Base-by-base conservation (phyloP, 1,284 basidiomycete genomes). In the Erythrobasidium hasegawianum region DNA sequence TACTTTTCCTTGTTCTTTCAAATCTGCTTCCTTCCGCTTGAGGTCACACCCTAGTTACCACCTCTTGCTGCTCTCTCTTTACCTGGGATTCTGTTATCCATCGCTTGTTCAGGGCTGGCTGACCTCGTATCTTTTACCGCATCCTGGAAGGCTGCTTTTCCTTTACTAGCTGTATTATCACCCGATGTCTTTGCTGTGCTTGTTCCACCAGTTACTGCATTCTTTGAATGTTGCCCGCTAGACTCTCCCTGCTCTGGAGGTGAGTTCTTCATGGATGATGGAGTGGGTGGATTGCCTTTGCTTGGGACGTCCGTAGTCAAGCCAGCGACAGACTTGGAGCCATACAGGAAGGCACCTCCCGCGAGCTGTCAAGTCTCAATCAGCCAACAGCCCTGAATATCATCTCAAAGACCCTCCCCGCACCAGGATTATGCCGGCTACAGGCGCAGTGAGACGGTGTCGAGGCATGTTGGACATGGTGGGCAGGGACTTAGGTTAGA, bases 121-220 rank as follows among this genome's bases (percentile, higher is more conserved):
- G 55, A 40, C 38, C 62, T 20, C 14, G 62, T 65, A 9, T 56
- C 62, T 53, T 65, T 50, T 22, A 65, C 62, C 13, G 62, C 62
- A 16, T 65, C 62, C 54, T 65, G 62, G 62, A 65, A 65, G 14
- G 62, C 62, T 58, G 49, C 62, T 58, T 65, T 65, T 24, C 62
- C 62, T 33, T 65, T 58, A 33, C 33, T 33, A 33, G 33, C 33
- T 11, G 33, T 33, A 33, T 33, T 33, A 33, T 33, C 33, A 5
- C 33, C 33, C 33, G 33, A 4, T 11, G 33, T 33, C 22, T 58
- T 65, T 22, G 50, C 13, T 3, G 62, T 40, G 33, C 57, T 47
- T 53, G 47, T 43, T 33, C 62, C 62, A 20, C 52, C 55, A 8
- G 45, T 39, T 40, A 65, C 56, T 2, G 16, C n/a, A 8, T 18